phyloP scores from a whole-genome alignment of 2,329 filamentous ascomycete species.

The Verticillium tricorpus region DNA sequence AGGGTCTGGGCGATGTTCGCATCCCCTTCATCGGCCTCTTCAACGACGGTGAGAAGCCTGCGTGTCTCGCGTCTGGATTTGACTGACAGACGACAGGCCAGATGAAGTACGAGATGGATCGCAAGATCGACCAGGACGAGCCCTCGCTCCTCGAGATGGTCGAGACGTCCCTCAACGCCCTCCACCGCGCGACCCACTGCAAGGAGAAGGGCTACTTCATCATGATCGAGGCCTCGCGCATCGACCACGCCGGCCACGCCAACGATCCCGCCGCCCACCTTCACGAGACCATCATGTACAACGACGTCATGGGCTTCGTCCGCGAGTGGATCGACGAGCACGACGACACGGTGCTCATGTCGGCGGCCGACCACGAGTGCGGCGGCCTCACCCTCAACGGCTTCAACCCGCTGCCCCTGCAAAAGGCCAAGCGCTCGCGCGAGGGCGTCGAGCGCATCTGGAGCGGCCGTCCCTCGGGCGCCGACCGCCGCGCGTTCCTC shows the following conservation, averaged over 20 bases:
- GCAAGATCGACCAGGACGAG: constrained; percentile 25
- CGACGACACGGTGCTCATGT: constrained; percentile 30
- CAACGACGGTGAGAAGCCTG: constrained; percentile 21
- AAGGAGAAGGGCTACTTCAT: constrained; percentile 32
- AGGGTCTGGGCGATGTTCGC: constrained; percentile 18
- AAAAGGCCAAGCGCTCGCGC: constrained; percentile 21
- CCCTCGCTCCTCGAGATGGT: constrained; percentile 35
- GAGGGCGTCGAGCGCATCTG: constrained; percentile 23
- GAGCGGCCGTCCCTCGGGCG: constrained; percentile 20
- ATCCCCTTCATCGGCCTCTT: constrained; percentile 34
- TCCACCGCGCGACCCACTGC: constrained; percentile 25
- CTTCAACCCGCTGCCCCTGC: constrained; percentile 27
- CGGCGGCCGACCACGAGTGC: constrained; percentile 34
- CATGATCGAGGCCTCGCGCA: constrained; percentile 32
- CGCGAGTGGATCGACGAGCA: constrained; percentile 34
- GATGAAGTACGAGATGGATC: constrained; percentile 30
- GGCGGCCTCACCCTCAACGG: constrained; percentile 33
- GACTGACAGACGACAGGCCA: constrained; percentile 7
- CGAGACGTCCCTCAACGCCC: constrained; percentile 29
- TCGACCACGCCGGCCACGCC: constrained; percentile 37
- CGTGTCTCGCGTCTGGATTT: not conserved
- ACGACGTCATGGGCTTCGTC: constrained; percentile 29
- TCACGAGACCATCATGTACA: constrained; percentile 34
- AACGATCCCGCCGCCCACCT: constrained; percentile 52
- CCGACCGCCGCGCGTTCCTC: constrained; percentile 23